Base-by-base conservation (phyloP, 2,329 filamentous ascomycete species). In the Immersiporthe knoxdaviesiana region DNA sequence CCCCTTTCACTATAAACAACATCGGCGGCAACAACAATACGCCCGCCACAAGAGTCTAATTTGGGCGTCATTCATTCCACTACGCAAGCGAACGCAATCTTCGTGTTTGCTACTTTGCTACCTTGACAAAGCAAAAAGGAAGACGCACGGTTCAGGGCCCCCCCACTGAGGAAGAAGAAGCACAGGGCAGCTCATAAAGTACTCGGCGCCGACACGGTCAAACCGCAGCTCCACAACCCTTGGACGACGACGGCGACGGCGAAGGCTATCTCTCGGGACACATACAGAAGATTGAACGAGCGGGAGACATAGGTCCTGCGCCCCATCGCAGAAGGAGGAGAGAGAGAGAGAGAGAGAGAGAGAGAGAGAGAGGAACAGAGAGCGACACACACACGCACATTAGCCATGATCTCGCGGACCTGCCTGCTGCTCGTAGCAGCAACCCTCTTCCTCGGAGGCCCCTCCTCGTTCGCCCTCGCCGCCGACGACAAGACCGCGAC, bases 401-500 rank as follows among this genome's bases (percentile, higher is more conserved):
- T n/a, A 12, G 24, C 24, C 8, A 71, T 70, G 68, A 58, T 70
- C 58, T 66, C 59, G 50, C 68, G 63, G 39, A 50, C 63, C 18
- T 59, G 68, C 27, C 62, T 70, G 65, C 63, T 70, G 68, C 65
- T 71, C 62, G 39, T 70, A 32, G 16, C 63, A 63, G 68, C 68
- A 37, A 68, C 70, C 11, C n/a, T 70, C 54, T 30, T 72, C 60
- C 32, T 70, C 54, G 39, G 52, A 12, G 35, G 63, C 11, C 16
- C 47, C 12, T 62, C 47, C 12, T 62, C 70, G 44, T 56, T 63
- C 44, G 56, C 39, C 41, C 2, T 21, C 16, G 74, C 72, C 2
- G 72, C 68, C 63, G 70, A 70, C 27, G 70, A 72, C 10, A 68
- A 68, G 50, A 79, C 82, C 6, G 77, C 81, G 0, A 84, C 84